A percentile compares a stretch with the other conserved stretches of the same genome.
These are phyloP conservation scores for Penicillium freii DNA, from an alignment of 2,329 filamentous ascomycete genomes.

Conservation along the genomic window DNA sequence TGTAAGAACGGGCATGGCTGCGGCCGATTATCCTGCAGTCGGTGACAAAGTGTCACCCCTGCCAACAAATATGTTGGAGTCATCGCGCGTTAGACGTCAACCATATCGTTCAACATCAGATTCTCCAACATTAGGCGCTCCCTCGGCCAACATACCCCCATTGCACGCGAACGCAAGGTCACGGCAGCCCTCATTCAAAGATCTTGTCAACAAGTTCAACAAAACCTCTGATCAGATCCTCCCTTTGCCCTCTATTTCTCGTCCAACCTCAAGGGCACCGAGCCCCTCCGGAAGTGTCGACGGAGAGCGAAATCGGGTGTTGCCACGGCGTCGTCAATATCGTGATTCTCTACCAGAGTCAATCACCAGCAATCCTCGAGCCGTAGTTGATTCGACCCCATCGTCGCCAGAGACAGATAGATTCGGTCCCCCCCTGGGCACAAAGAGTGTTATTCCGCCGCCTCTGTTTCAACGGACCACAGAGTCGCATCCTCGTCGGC, in stretches of 20 bases:
- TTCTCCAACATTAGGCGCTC: conserved; percentile 23
- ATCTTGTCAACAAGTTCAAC: conserved; percentile 77
- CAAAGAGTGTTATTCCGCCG: conserved; percentile 13
- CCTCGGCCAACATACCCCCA: conserved; percentile 17
- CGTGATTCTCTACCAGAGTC: conserved; percentile 18
- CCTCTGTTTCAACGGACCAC: conserved; percentile 22
- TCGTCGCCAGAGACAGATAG: conserved; percentile 8
- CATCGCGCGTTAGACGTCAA: conserved; percentile 23
- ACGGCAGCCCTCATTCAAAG: conserved; percentile 70
- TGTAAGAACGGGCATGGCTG: conserved; percentile 21
- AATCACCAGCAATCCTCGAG: conserved; percentile 15
- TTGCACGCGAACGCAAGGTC: conserved; percentile 25
- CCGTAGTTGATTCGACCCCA: conserved; percentile 19
- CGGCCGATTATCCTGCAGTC: conserved; percentile 18
- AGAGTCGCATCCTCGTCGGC: conserved; percentile 47
- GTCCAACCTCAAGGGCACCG: conserved; percentile 34
- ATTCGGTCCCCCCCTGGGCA: neutral
- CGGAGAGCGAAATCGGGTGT: conserved; percentile 29
- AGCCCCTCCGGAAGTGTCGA: conserved; percentile 35
- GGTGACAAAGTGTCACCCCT: conserved; percentile 25
- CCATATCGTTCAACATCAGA: conserved; percentile 36
- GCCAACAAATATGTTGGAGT: conserved; percentile 27
- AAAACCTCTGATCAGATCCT: conserved; percentile 53
- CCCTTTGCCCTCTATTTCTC: conserved; percentile 40
- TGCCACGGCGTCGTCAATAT: conserved; percentile 26